Percentiles rank a stretch among this genome's conserved stretches.
Conservation (phyloP, 768 basidiomycete species). For the Leccinum rimulosum region DNA sequence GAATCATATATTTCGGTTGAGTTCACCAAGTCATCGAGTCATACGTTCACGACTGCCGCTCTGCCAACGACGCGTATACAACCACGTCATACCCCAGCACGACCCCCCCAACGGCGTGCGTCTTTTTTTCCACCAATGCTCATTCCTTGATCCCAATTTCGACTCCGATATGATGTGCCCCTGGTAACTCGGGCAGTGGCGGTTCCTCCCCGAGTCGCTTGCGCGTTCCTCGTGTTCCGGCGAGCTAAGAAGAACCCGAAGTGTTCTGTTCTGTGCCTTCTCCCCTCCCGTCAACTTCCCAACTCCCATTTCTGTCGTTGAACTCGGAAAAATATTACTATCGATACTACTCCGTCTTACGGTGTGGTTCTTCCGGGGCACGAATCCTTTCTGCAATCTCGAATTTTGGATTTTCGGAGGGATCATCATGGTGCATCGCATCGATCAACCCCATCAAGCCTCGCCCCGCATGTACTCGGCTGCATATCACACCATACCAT, state of each 20-base stretch:
- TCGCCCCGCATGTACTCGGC: background rate
- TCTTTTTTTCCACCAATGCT: background rate
- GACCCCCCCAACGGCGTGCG: background rate
- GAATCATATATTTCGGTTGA: background rate
- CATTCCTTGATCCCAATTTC: background rate
- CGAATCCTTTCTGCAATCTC: background rate
- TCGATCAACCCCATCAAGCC: background rate
- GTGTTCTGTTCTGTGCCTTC: background rate
- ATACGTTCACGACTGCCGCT: background rate
- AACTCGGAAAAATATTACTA: background rate
- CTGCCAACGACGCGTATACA: background rate
- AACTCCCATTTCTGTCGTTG: too few relatives aligned
- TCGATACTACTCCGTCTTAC: background rate
- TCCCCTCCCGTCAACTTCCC: too few relatives aligned
- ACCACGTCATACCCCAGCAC: background rate
- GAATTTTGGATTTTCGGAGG: background rate
- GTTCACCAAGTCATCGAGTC: too few relatives aligned
- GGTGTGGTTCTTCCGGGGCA: background rate
- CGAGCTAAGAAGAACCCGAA: background rate
- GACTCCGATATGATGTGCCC: background rate
- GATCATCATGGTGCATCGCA: background rate
- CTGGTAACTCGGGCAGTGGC: background rate
- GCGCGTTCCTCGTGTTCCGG: background rate
- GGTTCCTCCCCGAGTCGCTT: background rate
- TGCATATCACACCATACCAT: background rate